Base-by-base conservation (phyloP, 345 rosid species). In the Eucalyptus sp. region DNA sequence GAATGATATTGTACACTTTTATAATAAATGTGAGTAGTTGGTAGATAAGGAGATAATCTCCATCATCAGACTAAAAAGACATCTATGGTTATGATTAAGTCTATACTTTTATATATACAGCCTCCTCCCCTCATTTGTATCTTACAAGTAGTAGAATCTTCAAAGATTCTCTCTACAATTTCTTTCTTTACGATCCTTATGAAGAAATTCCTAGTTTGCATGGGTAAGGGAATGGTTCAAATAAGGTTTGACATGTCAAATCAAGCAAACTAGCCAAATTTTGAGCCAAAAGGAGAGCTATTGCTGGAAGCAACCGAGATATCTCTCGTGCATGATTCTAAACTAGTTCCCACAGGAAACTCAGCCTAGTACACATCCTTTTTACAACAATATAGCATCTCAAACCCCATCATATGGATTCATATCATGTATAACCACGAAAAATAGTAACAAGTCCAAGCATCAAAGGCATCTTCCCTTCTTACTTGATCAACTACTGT, bases 41-140 rank as follows among this genome's bases (percentile, higher is more conserved):
- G 0, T 56, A 24, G 29, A 56, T 56, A 25, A 24, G 13, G 29
- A 56, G 62, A 10, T 56, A 56, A 24, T 56, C 0, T 56, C 29
- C 13, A 56, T 25, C 62, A 2, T 24, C 0, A 24, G 62, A 56
- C 10, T 56, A 25, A 10, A 4, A 3, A 24, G 13, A 56, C 6
- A 24, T 56, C 1, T 10, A 56, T 0, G 3, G 0, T 25, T 24
- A 56, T 24, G 62, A 6, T 56, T 56, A 22, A 10, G 2, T 2
- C 0, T 24, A 25, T 56, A 56, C 3, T 0, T 10, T 1, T 24
- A 10, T 24, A 24, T 24, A 56, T 2, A 24, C 0, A 25, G 9
- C 13, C 27, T 56, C 29, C 1, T 22, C 7, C 6, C 13, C 0
- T 0, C 6, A 9, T 56, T 24, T 56, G 29, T 56, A 56, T 56